These are phyloP conservation scores for Coemansia sp. DNA, from an alignment of 192 early-diverging fungal species.

Conservation along the genomic window DNA sequence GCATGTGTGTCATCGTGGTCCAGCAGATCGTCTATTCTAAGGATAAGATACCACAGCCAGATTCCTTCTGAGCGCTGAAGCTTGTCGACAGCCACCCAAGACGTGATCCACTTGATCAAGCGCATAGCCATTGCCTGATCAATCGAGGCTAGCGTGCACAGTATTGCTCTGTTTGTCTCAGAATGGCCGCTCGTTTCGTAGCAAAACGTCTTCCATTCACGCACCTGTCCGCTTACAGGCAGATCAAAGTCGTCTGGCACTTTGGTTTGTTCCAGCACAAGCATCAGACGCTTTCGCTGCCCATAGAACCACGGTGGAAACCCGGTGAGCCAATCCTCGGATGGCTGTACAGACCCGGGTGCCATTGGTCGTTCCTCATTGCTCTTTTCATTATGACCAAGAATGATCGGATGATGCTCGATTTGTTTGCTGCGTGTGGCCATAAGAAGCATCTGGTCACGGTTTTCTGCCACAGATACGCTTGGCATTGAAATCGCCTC, in stretches of 20 bases:
- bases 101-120: constrained; percentile 39
- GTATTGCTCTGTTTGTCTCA: constrained; percentile 9
- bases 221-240: constrained; percentile 18
- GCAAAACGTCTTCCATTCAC: constrained; percentile 44
- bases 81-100: constrained; percentile 30
- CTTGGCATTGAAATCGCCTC: constrained; percentile 31
- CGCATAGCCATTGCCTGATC: constrained; percentile 40
- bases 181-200: constrained; percentile 14
- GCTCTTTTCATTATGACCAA: not conserved
- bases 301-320: constrained; percentile 15
- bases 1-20: constrained; percentile 45
- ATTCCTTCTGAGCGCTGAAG: constrained; percentile 29
- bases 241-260: constrained; percentile 16
- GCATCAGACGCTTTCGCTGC: constrained; percentile 12
- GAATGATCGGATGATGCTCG: not conserved
- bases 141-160: constrained; percentile 29
- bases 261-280: not conserved
- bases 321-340: constrained; percentile 16
- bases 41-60: constrained; percentile 48
- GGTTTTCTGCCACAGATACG: constrained; percentile 19
- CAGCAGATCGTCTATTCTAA: constrained; percentile 35
- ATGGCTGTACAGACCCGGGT: constrained; percentile 13
- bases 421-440: not conserved
- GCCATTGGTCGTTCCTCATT: not conserved
- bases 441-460: constrained; percentile 13